These are phyloP conservation scores for Corchorus olitorius DNA, from an alignment of 345 rosid species.

Conservation along the genomic window DNA sequence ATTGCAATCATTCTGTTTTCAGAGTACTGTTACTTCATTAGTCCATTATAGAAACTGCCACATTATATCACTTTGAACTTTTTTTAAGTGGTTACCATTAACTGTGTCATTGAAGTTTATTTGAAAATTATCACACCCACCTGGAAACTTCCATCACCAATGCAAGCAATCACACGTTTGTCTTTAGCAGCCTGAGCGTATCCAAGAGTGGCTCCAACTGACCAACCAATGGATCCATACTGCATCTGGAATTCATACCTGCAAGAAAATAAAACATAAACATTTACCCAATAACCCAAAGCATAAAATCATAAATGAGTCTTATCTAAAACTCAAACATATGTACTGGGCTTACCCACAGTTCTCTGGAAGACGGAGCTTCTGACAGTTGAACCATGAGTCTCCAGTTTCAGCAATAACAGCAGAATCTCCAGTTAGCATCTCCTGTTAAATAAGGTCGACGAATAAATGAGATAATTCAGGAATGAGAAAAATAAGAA, in stretches of 20 bases:
- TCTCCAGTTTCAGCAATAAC: conserved; percentile 81
- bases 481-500: neutral
- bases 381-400: conserved; percentile 85
- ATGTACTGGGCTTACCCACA: conserved; percentile 51
- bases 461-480: neutral
- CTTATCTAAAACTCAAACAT: neutral
- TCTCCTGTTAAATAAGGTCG: conserved; percentile 35
- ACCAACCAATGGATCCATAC: conserved; percentile 83
- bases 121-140: conserved; percentile 29
- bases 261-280: conserved; percentile 18
- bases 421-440: conserved; percentile 55
- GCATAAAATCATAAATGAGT: neutral
- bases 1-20: neutral
- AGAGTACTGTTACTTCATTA: neutral
- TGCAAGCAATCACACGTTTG: conserved; percentile 77
- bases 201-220: conserved; percentile 78
- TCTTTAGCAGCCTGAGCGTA: conserved; percentile 69
- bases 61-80: neutral
- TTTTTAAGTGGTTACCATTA: neutral
- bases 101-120: neutral
- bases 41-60: neutral
- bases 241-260: conserved; percentile 86
- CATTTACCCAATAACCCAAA: neutral
- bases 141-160: conserved; percentile 82
- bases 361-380: conserved; percentile 67